phyloP scores from a whole-genome alignment of 441 rosid species.

The Francoa sonchifolia region DNA sequence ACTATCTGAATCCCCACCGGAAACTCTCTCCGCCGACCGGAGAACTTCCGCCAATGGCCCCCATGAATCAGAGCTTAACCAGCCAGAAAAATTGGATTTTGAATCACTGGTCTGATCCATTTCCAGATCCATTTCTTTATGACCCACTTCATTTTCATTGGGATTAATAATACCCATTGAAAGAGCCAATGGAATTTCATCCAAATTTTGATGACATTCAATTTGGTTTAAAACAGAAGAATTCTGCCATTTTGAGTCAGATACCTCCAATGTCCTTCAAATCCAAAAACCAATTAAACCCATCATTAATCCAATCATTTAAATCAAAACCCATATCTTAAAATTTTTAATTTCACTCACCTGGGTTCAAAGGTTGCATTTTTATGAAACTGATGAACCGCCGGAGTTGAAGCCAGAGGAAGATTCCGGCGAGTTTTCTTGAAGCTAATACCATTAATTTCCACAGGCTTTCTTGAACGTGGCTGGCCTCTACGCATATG shows the following conservation, averaged over 20 bases:
- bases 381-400: too few relatives aligned
- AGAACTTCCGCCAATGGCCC: conserved; percentile 17
- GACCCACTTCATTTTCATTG: conserved; percentile 3
- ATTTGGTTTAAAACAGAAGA: background rate
- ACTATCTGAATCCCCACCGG: background rate
- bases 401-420: conserved; percentile 3
- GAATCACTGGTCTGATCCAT: background rate
- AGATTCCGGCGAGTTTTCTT: conserved; percentile 13
- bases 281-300: too few relatives aligned
- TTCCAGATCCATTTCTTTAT: conserved; percentile 2
- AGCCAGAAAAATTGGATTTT: background rate
- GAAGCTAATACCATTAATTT: conserved; percentile 7
- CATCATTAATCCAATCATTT: too few relatives aligned
- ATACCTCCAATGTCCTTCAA: background rate
- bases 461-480: conserved; percentile 26
- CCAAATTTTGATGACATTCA: conserved; percentile 1
- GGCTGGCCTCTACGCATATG: conserved; percentile 20
- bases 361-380: background rate
- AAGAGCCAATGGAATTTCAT: conserved; percentile 6
- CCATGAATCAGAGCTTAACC: conserved; percentile 10
- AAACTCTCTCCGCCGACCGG: conserved; percentile 3
- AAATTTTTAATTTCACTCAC: background rate
- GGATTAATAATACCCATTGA: conserved; percentile 4
- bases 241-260: too few relatives aligned
- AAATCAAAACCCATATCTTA: background rate